phyloP scores from a whole-genome alignment of 495 filamentous ascomycete species.

The Cetradonia linearis region DNA sequence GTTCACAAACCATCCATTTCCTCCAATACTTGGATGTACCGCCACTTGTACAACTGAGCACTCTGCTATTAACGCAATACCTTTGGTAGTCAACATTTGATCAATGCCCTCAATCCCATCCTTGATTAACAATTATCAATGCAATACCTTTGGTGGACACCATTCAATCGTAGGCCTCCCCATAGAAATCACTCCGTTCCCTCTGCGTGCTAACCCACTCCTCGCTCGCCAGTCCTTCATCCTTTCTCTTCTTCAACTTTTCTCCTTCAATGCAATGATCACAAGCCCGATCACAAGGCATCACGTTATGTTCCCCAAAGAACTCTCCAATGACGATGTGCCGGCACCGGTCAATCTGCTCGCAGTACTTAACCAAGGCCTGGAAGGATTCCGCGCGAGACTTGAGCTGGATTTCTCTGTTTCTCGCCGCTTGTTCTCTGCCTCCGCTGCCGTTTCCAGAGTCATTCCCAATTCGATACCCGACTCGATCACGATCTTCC shows the following conservation, averaged over 20 bases:
- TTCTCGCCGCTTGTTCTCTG: constrained; percentile 11
- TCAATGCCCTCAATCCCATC: constrained; percentile 25
- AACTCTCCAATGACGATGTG: constrained; percentile 70
- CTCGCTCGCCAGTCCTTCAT: constrained; percentile 52
- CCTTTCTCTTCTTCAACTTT: constrained; percentile 53
- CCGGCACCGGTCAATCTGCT: constrained; percentile 59
- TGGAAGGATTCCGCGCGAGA: constrained; percentile 39
- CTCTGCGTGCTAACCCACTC: constrained; percentile 67
- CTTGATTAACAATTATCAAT: too few species aligned
- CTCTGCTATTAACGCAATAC: background rate
- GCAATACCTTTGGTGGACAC: background rate
- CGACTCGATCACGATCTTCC: constrained; percentile 68
- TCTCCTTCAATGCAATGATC: constrained; percentile 74
- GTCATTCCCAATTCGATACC: constrained; percentile 39
- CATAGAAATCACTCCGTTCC: constrained; percentile 46
- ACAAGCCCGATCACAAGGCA: constrained; percentile 73
- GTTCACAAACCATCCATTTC: background rate
- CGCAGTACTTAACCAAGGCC: constrained; percentile 69
- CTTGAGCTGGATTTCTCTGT: constrained; percentile 29
- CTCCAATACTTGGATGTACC: background rate
- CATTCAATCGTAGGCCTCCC: constrained; percentile 21
- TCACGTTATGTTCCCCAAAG: constrained; percentile 59
- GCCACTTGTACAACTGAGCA: background rate
- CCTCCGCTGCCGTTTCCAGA: constrained; percentile 18
- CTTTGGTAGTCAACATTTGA: background rate